A percentile compares a stretch with the other conserved stretches of the same genome.
phyloP scores from a whole-genome alignment of 805 yeast genomes.

The Teunomyces barrocoloradensis region DNA sequence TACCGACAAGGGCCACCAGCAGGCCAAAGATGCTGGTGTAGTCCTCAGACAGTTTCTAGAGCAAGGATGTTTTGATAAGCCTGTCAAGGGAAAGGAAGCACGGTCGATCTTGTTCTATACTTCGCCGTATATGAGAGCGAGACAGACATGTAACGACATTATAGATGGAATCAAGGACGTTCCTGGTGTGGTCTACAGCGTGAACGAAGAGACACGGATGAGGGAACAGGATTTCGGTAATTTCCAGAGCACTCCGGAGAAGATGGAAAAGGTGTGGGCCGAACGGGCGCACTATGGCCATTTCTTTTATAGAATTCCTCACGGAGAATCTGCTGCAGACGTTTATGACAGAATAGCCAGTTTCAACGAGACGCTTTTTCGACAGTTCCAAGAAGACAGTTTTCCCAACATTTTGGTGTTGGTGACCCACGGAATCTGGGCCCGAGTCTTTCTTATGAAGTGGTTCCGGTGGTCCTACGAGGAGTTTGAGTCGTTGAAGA shows the following conservation, averaged over 20 bases:
- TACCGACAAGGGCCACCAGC: slow-evolving; percentile 66
- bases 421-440: slow-evolving; percentile 94
- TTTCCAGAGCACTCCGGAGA: slow-evolving; percentile 73
- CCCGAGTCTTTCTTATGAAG: slow-evolving; percentile 87
- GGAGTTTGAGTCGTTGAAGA: slow-evolving; percentile 77
- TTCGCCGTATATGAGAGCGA: slow-evolving; percentile 80
- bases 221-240: slow-evolving; percentile 96
- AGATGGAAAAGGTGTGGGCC: slow-evolving; percentile 78
- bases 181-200: slow-evolving; percentile 44
- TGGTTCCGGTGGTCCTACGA: slow-evolving; percentile 95
- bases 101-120: slow-evolving; percentile 69
- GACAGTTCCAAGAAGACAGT: slow-evolving; percentile 64
- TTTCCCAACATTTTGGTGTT: slow-evolving; percentile 81
- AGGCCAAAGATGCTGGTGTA: slow-evolving; percentile 60
- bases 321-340: slow-evolving; percentile 95
- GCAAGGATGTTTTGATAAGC: slow-evolving; percentile 32
- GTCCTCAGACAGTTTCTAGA: slow-evolving; percentile 41
- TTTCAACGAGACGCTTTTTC: slow-evolving; percentile 79
- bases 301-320: slow-evolving; percentile 80
- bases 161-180: slow-evolving; percentile 53
- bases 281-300: slow-evolving; percentile 84
- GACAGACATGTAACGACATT: slow-evolving; percentile 78
- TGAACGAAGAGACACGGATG: slow-evolving; percentile 86
- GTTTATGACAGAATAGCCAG: slow-evolving; percentile 90
- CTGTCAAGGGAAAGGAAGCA: slow-evolving; percentile 14